phyloP scores from a whole-genome alignment of 306 rosid genomes.

The Fragaria vesca region DNA sequence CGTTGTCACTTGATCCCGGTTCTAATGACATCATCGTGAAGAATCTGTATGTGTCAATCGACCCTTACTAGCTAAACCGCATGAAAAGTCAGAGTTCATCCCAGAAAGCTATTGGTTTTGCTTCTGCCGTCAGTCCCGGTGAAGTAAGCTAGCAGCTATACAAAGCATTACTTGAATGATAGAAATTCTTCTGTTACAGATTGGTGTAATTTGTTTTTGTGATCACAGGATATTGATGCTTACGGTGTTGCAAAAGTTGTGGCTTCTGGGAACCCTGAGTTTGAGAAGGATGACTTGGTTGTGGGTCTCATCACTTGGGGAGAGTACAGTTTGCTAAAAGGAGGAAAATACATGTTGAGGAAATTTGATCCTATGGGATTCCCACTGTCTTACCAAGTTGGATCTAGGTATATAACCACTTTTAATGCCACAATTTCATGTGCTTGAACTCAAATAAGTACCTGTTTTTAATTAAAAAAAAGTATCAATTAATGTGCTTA shows the following conservation, averaged over 20 bases:
- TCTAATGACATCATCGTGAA: slow-evolving; percentile 48
- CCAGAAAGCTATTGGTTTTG: slow-evolving; percentile 27
- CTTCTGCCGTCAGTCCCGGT: slow-evolving; percentile 38
- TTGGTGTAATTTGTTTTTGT: background rate
- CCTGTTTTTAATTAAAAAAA: background rate
- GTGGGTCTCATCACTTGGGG: slow-evolving; percentile 68
- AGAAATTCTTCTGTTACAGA: background rate
- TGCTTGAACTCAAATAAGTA: background rate
- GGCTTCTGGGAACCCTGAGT: slow-evolving; percentile 52
- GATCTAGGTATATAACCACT: slow-evolving; percentile 43
- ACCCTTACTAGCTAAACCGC: slow-evolving; percentile 62
- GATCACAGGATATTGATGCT: slow-evolving; percentile 48
- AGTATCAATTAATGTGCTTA: background rate
- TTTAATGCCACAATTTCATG: background rate
- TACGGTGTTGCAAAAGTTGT: slow-evolving; percentile 55
- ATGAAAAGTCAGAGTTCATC: slow-evolving; percentile 53
- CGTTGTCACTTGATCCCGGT: slow-evolving; percentile 30
- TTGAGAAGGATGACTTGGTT: slow-evolving; percentile 65
- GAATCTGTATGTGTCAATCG: slow-evolving; percentile 60
- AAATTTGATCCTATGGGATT: slow-evolving; percentile 59
- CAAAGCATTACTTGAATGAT: background rate
- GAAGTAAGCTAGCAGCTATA: slow-evolving; percentile 29
- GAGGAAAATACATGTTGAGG: slow-evolving; percentile 33
- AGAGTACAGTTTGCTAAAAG: slow-evolving; percentile 55
- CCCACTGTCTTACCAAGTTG: slow-evolving; percentile 58